A percentile compares a stretch with the other conserved stretches of the same genome.
phyloP scores from a whole-genome alignment of 2,329 filamentous ascomycete species.

The Coniosporium tulheliwenetii region DNA sequence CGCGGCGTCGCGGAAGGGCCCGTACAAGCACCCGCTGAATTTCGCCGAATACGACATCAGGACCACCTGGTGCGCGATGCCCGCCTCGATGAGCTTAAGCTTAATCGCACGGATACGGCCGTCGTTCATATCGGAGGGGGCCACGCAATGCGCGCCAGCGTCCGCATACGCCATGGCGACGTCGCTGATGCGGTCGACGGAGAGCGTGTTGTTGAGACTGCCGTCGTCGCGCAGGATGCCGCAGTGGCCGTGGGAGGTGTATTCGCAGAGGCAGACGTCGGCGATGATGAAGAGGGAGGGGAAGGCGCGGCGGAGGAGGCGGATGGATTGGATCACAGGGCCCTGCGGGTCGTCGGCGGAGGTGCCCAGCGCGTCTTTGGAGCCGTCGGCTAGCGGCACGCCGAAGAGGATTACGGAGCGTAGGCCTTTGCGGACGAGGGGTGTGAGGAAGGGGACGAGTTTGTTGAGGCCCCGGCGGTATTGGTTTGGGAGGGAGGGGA shows the following conservation, averaged over 20 bases:
- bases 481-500: conserved; percentile 84
- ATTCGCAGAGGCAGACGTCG: conserved; percentile 96
- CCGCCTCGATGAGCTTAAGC: conserved; percentile 89
- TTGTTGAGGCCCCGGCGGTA: conserved; percentile 77
- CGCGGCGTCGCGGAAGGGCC: conserved; percentile 91
- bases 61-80: conserved; percentile 77
- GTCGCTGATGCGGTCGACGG: conserved; percentile 86
- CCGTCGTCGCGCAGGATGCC: conserved; percentile 90
- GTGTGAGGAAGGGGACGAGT: conserved; percentile 67
- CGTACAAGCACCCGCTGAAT: conserved; percentile 91
- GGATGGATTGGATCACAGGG: conserved; percentile 78
- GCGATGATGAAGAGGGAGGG: conserved; percentile 81
- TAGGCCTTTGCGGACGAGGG: conserved; percentile 78
- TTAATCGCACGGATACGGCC: conserved; percentile 95
- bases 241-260: conserved; percentile 95
- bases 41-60: conserved; percentile 98
- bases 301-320: conserved; percentile 68
- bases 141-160: conserved; percentile 91
- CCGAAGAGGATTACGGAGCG: conserved; percentile 91
- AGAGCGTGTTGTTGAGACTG: conserved; percentile 80
- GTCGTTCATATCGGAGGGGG: conserved; percentile 98
- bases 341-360: conserved; percentile 85
- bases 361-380: conserved; percentile 84
- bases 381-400: conserved; percentile 64
- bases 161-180: conserved; percentile 97